These are phyloP conservation scores for Trichoderma sp. DNA, from an alignment of 2,329 filamentous ascomycete genomes.

Conservation along the genomic window DNA sequence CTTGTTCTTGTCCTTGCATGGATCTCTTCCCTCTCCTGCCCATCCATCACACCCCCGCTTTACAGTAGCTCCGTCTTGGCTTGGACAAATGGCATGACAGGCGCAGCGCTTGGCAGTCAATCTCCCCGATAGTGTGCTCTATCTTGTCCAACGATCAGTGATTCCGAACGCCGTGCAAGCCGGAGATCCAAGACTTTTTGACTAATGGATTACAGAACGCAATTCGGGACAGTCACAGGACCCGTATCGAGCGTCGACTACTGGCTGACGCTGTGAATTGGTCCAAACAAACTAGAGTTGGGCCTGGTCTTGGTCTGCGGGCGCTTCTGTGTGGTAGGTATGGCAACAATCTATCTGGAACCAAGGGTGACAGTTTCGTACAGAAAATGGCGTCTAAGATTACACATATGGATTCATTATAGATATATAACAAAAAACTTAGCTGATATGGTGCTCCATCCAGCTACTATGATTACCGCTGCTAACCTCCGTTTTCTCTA, in stretches of 20 bases:
- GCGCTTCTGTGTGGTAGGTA: neutral
- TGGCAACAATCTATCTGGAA: neutral
- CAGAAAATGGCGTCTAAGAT: neutral
- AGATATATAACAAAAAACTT: neutral
- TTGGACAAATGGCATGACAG: neutral
- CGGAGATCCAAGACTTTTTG: neutral
- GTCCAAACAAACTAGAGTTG: neutral
- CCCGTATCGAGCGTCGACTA: neutral
- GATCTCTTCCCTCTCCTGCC: neutral
- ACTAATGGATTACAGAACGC: neutral
- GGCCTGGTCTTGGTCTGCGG: neutral
- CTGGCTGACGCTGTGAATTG: neutral
- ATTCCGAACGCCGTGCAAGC: neutral
- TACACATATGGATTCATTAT: neutral
- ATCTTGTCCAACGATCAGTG: neutral
- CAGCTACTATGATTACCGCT: neutral
- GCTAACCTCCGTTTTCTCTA: slow-evolving; percentile 8
- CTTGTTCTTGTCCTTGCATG: neutral
- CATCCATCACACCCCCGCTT: neutral
- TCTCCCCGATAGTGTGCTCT: neutral
- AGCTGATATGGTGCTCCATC: neutral
- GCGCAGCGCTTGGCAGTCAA: neutral
- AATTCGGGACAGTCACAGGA: neutral
- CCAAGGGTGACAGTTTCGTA: neutral
- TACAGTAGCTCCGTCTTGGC: neutral